phyloP scores from a whole-genome alignment of 169 alveolate species.

The Eimeria mitis region DNA sequence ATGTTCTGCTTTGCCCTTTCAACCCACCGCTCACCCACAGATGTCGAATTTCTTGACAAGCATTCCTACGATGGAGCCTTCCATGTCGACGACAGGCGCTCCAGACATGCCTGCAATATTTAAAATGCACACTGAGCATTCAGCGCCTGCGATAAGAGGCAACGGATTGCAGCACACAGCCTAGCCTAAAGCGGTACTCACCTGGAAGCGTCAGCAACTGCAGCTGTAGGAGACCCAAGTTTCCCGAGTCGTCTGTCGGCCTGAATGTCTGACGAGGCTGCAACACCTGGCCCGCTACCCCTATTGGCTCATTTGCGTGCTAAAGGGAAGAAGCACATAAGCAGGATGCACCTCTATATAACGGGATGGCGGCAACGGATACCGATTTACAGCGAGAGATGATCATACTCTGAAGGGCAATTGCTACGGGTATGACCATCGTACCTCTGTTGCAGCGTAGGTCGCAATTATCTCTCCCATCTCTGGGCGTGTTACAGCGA shows the following conservation, averaged over 20 bases:
- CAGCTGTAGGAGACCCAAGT: background rate
- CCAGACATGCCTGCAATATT: constrained; percentile 76
- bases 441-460: constrained; percentile 54
- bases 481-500: constrained; percentile 12
- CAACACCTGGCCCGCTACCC: constrained; percentile 59
- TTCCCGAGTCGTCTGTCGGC: background rate
- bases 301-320: constrained; percentile 63
- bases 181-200: background rate
- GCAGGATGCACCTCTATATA: background rate
- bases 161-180: background rate
- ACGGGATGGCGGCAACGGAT: background rate
- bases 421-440: background rate
- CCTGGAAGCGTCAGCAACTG: constrained; percentile 39
- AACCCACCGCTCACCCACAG: constrained; percentile 62
- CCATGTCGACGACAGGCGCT: constrained; percentile 67
- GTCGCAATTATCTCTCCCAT: constrained; percentile 46
- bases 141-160: background rate
- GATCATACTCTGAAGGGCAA: background rate
- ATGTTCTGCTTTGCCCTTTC: background rate
- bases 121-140: background rate
- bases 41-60: constrained; percentile 73
- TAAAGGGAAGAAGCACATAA: background rate
- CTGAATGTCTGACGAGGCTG: constrained; percentile 55
- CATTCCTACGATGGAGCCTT: constrained; percentile 77
- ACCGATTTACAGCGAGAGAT: background rate